Conservation (phyloP, 2,329 filamentous ascomycete genomes). For the Lecanicillium sp. region DNA sequence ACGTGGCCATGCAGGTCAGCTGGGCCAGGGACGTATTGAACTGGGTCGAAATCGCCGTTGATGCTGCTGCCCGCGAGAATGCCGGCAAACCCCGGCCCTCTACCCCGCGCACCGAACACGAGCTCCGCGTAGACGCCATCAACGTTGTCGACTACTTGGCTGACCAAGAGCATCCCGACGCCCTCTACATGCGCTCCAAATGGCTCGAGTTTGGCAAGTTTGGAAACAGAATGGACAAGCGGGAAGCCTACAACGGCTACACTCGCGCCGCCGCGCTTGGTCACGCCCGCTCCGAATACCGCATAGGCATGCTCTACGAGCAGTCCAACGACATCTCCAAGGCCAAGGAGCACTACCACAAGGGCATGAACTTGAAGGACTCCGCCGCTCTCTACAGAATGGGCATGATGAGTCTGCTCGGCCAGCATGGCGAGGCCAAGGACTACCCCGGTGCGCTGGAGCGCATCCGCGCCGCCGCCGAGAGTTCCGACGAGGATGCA, state of each 20-base stretch:
- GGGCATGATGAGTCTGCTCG: conserved; percentile 95
- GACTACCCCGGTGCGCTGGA: conserved; percentile 74
- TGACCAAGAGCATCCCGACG: conserved; percentile 86
- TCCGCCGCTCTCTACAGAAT: conserved; percentile 82
- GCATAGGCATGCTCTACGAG: conserved; percentile 98
- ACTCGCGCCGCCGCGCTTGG: conserved; percentile 78
- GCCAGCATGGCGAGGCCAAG: conserved; percentile 84
- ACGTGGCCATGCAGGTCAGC: conserved; percentile 91
- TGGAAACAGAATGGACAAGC: conserved; percentile 82
- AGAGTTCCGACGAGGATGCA: conserved; percentile 89
- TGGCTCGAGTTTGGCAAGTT: conserved; percentile 99
- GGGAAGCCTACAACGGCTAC: conserved; percentile 87
- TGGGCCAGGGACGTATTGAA: conserved; percentile 92
- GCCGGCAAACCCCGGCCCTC: conserved; percentile 52
- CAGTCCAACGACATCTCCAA: conserved; percentile 88
- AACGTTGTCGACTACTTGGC: conserved; percentile 89
- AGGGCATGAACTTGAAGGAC: conserved; percentile 72
- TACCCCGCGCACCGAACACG: conserved; percentile 84
- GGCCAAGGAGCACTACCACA: conserved; percentile 84
- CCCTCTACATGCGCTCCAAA: conserved; percentile 89
- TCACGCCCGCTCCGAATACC: conserved; percentile 85
- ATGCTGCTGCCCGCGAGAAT: conserved; percentile 64
- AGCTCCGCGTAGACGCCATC: conserved; percentile 79
- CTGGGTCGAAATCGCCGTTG: conserved; percentile 78
- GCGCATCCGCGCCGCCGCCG: conserved; percentile 75